These are phyloP conservation scores for Mycena indigotica DNA, from an alignment of 768 basidiomycete genomes.

Conservation along the genomic window DNA sequence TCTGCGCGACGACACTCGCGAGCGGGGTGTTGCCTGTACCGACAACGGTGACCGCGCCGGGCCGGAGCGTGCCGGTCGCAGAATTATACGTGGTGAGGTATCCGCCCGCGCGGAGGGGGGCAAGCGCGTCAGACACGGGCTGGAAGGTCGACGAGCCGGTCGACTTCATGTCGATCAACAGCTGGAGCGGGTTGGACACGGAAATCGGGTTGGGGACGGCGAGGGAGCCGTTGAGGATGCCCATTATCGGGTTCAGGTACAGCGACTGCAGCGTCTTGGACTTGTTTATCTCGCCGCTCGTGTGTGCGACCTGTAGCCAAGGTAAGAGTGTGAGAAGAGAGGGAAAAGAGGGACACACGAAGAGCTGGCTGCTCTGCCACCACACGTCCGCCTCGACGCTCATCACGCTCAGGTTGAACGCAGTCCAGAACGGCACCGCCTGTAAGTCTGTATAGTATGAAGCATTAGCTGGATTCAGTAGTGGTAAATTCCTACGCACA, in stretches of 20 bases:
- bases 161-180: constrained; percentile 44
- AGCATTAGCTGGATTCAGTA: neutral
- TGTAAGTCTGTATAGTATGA: constrained; percentile 39
- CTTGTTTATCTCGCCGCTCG: constrained; percentile 34
- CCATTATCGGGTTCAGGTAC: constrained; percentile 37
- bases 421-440: constrained; percentile 40
- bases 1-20: constrained; percentile 21
- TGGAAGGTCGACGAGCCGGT: constrained; percentile 37
- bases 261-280: constrained; percentile 38
- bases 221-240: constrained; percentile 31
- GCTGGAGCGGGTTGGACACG: constrained; percentile 36
- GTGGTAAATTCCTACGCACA: constrained; percentile 32
- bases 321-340: neutral
- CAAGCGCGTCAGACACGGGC: constrained; percentile 35
- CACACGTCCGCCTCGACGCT: constrained; percentile 47
- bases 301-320: constrained; percentile 36
- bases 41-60: constrained; percentile 26
- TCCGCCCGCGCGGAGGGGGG: constrained; percentile 39
- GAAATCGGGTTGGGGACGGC: constrained; percentile 26
- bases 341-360: constrained; percentile 29
- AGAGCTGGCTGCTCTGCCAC: constrained; percentile 37
- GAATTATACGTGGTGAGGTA: constrained; percentile 36
- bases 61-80: constrained; percentile 20
- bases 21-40: constrained; percentile 31
- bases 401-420: constrained; percentile 41